Conservation (phyloP, 2,329 filamentous ascomycete genomes). For the Alternaria sp. region DNA sequence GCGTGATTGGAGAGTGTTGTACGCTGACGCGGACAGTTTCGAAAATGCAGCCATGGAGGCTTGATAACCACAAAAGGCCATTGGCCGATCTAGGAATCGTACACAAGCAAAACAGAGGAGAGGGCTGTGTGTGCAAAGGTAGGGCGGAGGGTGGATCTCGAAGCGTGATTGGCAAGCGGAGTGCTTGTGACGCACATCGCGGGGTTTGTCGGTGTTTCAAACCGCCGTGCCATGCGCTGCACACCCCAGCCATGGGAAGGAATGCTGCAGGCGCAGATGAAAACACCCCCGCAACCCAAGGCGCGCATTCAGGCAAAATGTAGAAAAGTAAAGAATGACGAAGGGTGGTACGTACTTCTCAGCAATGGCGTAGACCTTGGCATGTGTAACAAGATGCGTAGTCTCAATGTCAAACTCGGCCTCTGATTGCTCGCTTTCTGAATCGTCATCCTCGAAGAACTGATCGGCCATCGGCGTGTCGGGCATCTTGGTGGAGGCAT, state of each 20-base stretch:
- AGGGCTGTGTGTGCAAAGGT: slow-evolving; percentile 16
- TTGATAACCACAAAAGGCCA: slow-evolving; percentile 14
- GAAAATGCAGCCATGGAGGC: slow-evolving; percentile 19
- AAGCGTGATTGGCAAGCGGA: slow-evolving; percentile 36
- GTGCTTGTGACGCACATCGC: slow-evolving; percentile 40
- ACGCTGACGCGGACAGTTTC: slow-evolving; percentile 35
- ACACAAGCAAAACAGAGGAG: slow-evolving; percentile 15
- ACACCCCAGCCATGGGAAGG: slow-evolving; percentile 26
- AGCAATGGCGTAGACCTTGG: slow-evolving; percentile 60
- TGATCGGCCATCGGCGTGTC: slow-evolving; percentile 47
- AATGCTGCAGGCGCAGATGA: slow-evolving; percentile 14
- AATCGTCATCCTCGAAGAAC: slow-evolving; percentile 44
- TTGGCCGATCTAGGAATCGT: slow-evolving; percentile 28
- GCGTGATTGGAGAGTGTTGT: slow-evolving; percentile 17
- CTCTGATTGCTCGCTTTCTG: slow-evolving; percentile 38
- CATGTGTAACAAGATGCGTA: slow-evolving; percentile 57
- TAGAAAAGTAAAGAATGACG: slow-evolving; percentile 19
- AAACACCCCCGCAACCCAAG: slow-evolving; percentile 22
- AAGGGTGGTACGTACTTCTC: slow-evolving; percentile 55
- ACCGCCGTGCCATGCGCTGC: slow-evolving; percentile 32
- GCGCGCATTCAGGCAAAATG: slow-evolving; percentile 26
- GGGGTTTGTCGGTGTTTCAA: slow-evolving; percentile 39
- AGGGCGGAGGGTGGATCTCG: slow-evolving; percentile 16
- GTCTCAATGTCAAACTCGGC: slow-evolving; percentile 50
- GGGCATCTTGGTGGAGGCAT: slow-evolving; percentile 40